These are phyloP conservation scores for Metschnikowia borealis DNA, from an alignment of 805 yeast species.

Conservation along the genomic window DNA sequence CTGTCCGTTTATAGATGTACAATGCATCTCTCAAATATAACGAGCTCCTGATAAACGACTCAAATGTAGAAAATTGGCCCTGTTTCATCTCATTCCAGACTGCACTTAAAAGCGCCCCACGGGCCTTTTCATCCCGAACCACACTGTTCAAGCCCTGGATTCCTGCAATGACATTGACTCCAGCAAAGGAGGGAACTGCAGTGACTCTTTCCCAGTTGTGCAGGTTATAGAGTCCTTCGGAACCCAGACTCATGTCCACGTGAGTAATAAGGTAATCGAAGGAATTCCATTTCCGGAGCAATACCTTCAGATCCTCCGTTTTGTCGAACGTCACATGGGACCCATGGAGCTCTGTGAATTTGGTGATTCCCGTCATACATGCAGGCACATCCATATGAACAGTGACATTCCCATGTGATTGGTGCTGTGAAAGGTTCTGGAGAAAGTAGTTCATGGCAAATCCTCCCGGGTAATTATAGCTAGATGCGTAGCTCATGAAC, in stretches of 20 bases:
- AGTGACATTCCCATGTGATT: constrained; percentile 20
- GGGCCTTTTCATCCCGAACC: neutral
- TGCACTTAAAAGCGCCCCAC: neutral
- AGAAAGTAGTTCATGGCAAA: constrained; percentile 57
- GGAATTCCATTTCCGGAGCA: constrained; percentile 31
- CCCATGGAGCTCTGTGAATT: constrained; percentile 61
- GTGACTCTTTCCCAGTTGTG: constrained; percentile 21
- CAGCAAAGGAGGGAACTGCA: constrained; percentile 19
- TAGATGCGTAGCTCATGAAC: constrained; percentile 57
- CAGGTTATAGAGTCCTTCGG: constrained; percentile 11
- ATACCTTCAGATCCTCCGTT: constrained; percentile 49
- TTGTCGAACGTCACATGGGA: constrained; percentile 58
- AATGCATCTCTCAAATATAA: constrained; percentile 21
- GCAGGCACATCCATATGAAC: constrained; percentile 78
- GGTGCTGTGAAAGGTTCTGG: constrained; percentile 11
- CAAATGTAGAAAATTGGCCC: constrained; percentile 6
- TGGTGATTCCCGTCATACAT: constrained; percentile 83
- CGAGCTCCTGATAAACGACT: neutral
- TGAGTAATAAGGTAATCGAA: constrained; percentile 30
- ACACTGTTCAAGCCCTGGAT: constrained; percentile 2
- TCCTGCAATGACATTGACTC: constrained; percentile 14
- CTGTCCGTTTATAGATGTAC: constrained; percentile 27
- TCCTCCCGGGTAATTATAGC: constrained; percentile 88
- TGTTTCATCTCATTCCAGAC: constrained; percentile 8
- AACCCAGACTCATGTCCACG: constrained; percentile 13